These are phyloP conservation scores for Malus hybrid DNA, from an alignment of 331 rosid genomes.

Conservation along the genomic window DNA sequence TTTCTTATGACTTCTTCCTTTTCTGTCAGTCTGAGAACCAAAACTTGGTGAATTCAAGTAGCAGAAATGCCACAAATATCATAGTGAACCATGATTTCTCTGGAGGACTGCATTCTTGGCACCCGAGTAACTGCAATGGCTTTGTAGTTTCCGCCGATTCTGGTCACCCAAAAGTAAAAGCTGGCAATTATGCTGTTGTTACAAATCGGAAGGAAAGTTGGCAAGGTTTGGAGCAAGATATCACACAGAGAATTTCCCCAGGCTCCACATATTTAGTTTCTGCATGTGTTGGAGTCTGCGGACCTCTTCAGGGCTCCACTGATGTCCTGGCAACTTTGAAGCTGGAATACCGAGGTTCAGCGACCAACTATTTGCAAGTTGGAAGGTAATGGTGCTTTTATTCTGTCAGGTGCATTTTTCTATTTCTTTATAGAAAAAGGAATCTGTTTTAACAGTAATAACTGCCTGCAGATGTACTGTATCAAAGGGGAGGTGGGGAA, in stretches of 20 bases:
- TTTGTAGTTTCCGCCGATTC: constrained; percentile 42
- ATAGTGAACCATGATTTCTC: constrained; percentile 73
- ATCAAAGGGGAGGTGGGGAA: constrained; percentile 55
- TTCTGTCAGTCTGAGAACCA: constrained; percentile 14
- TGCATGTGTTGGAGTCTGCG: constrained; percentile 73
- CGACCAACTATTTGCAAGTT: constrained; percentile 53
- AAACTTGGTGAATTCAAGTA: constrained; percentile 14
- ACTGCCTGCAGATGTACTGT: constrained; percentile 57
- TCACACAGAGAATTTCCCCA: constrained; percentile 44
- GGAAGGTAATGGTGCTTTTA: constrained; percentile 50
- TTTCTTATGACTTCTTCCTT: not conserved
- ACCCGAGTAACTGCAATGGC: constrained; percentile 61
- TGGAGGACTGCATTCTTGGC: constrained; percentile 70
- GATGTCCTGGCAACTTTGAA: constrained; percentile 84
- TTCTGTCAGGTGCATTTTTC: not conserved
- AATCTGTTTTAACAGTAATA: constrained; percentile 2
- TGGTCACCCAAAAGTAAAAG: constrained; percentile 22
- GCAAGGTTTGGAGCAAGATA: constrained; percentile 97
- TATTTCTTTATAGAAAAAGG: constrained; percentile 9
- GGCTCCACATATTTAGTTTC: constrained; percentile 61
- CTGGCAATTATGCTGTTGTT: constrained; percentile 52
- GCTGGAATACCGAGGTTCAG: constrained; percentile 48
- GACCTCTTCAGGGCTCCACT: constrained; percentile 40
- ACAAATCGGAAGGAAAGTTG: constrained; percentile 68
- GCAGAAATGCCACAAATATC: constrained; percentile 38